A percentile compares a stretch with the other conserved stretches of the same genome.
Evolutionary conservation across 1,284 basidiomycete genomes (phyloP).

Genomic region (Retiboletus fuscus): DNA sequence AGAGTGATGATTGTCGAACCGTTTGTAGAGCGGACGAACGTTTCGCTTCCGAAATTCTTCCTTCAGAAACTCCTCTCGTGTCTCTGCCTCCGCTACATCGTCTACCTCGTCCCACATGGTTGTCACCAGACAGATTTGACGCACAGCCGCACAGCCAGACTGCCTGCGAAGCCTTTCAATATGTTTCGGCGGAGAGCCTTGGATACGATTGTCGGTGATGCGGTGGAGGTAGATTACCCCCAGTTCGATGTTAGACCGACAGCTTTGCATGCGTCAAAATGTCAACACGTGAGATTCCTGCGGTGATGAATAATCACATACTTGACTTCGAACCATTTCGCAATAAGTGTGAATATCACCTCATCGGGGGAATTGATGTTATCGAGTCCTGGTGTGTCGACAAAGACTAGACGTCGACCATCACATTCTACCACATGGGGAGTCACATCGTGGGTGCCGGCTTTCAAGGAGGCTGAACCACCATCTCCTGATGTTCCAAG

Average conservation of each 20-base stretch:
- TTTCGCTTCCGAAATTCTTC: constrained; percentile 2
- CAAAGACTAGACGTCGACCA: constrained; percentile 4
- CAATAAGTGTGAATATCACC: constrained; percentile 15
- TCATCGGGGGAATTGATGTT: constrained; percentile 7
- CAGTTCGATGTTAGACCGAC: not conserved
- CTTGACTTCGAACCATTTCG: constrained; percentile 8
- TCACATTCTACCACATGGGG: constrained; percentile 8
- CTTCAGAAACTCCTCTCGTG: constrained; percentile 13
- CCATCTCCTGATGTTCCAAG: not conserved
- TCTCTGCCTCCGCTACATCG: constrained; percentile 16
- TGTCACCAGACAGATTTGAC: constrained; percentile 23
- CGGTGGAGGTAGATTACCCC: constrained; percentile 24
- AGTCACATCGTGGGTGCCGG: constrained; percentile 7
- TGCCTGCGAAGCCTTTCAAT: constrained; percentile 16
- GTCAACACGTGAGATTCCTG: not conserved
- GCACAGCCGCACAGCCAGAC: constrained; percentile 5
- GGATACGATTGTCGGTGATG: constrained; percentile 26
- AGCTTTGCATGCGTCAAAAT: constrained; percentile 10
- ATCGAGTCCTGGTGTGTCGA: constrained; percentile 27
- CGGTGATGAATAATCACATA: constrained; percentile 5
- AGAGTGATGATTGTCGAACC: constrained; percentile 20
- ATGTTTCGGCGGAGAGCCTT: constrained; percentile 7
- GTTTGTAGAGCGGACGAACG: constrained; percentile 3
- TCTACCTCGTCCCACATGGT: constrained; percentile 29
- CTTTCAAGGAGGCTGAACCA: not conserved